Evolutionary conservation across 208 protist species (phyloP).

Genomic region (Trypanosoma caninum): DNA sequence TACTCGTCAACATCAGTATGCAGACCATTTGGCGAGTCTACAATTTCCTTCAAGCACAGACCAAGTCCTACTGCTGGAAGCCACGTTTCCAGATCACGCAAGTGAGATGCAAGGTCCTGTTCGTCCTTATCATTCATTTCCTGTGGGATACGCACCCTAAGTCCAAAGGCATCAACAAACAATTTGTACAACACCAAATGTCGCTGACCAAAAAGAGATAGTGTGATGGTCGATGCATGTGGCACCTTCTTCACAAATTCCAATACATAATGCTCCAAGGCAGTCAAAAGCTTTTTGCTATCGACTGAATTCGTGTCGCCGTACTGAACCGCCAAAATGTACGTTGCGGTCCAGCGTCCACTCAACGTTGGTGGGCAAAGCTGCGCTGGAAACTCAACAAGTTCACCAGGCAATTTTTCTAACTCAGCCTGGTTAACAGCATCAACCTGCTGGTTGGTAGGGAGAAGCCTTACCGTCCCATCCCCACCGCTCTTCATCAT

Average conservation of each 20-base stretch:
- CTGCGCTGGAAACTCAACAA: conserved; percentile 46
- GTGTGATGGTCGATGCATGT: conserved; percentile 10
- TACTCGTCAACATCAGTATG: conserved; percentile 81
- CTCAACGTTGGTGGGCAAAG: conserved; percentile 46
- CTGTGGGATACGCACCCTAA: conserved; percentile 71
- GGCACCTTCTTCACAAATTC: conserved; percentile 27
- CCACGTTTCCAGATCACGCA: conserved; percentile 21
- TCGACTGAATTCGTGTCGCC: conserved; percentile 18
- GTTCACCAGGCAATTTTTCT: conserved; percentile 54
- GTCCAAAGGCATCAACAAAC: conserved; percentile 72
- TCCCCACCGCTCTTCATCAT: not conserved
- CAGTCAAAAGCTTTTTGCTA: conserved; percentile 3
- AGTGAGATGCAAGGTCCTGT: conserved; percentile 30
- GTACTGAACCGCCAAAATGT: conserved; percentile 41
- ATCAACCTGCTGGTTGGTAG: conserved; percentile 74
- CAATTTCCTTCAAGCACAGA: conserved; percentile 58
- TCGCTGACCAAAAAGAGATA: conserved; percentile 16
- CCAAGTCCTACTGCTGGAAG: conserved; percentile 21
- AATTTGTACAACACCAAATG: conserved; percentile 70
- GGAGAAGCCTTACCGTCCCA: conserved; percentile 74
- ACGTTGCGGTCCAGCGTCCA: conserved; percentile 71
- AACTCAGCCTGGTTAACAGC: conserved; percentile 63
- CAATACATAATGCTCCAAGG: conserved; percentile 32
- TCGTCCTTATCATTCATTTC: conserved; percentile 40
- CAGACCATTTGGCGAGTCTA: conserved; percentile 53